These are phyloP conservation scores for Pezicula neosporulosa DNA, from an alignment of 2,329 filamentous ascomycete species.

Conservation along the genomic window DNA sequence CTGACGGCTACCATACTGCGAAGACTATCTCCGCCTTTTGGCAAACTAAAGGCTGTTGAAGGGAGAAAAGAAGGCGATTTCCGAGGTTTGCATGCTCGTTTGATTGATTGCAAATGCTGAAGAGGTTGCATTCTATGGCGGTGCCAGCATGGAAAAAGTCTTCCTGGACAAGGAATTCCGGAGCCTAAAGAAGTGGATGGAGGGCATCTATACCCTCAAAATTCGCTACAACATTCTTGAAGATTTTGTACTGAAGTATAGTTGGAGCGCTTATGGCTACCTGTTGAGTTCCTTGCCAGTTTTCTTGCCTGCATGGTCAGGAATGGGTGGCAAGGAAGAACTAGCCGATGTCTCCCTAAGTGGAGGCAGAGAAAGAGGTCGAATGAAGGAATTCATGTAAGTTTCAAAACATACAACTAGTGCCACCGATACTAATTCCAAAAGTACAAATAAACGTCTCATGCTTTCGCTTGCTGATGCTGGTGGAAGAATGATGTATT, in stretches of 20 bases:
- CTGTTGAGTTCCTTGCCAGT: constrained; percentile 88
- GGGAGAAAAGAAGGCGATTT: constrained; percentile 95
- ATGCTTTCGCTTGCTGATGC: constrained; percentile 98
- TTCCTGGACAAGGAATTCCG: constrained; percentile 91
- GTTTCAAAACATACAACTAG: not conserved
- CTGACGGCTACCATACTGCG: constrained; percentile 87
- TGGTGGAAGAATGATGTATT: constrained; percentile 98
- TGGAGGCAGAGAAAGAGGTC: constrained; percentile 68
- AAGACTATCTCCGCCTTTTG: constrained; percentile 88
- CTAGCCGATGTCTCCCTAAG: constrained; percentile 48
- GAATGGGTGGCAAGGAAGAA: constrained; percentile 71
- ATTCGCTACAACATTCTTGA: constrained; percentile 99
- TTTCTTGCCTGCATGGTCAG: constrained; percentile 92
- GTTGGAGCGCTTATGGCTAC: constrained; percentile 97
- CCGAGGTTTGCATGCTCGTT: constrained; percentile 79
- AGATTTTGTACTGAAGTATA: constrained; percentile 97
- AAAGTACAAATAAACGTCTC: constrained; percentile 83
- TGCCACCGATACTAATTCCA: not conserved
- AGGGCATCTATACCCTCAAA: constrained; percentile 95
- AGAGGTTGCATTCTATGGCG: constrained; percentile 96
- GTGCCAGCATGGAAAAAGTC: constrained; percentile 89
- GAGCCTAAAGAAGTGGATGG: constrained; percentile 94
- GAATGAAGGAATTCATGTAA: constrained; percentile 93
- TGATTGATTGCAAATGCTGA: constrained; percentile 94
- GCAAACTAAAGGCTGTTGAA: constrained; percentile 94